Base-by-base conservation (phyloP, 176 grass and related monocot species). In the Musa troglodytarum region DNA sequence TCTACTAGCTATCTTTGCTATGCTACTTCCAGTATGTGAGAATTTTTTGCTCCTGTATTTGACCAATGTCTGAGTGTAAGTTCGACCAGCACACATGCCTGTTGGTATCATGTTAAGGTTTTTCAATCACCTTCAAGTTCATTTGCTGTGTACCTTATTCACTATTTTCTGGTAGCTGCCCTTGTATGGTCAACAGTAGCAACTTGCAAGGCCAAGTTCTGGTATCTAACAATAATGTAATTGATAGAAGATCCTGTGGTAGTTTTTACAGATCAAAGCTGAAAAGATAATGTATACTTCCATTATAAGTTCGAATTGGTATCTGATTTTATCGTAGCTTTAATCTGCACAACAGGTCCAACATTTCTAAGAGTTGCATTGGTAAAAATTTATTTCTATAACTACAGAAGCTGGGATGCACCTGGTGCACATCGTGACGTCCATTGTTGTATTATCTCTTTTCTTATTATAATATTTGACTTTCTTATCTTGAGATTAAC, bases 401-500 rank as follows among this genome's bases (percentile, higher is more conserved):
- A 64, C 22, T 25, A 21, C 0, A 2, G 11, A 64, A 24, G 62
- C 20, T 64, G 62, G 25, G 21, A 64, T 64, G 21, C 19, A 10
- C 2, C 62, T 26, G 62, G 1, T 64, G 20, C 6, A 64, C 22
- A 28, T 3, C 11, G 3, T 65, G 23, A 65, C 9, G 25, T 63
- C 22, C 24, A 23, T 21, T 65, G 20, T 12, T 12, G 24, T 11
- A 24, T 22, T 13, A 19, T 61, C 17, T 61, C 19, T 15, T 8
- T 54, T 9, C 21, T 11, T 73, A 5, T 73, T 1, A 23, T 54
- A 25, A 22, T n/a, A 73, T 25, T 52, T 28, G 65, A 54, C 16
- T 73, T 73, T 54, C 20, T 17, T 77, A 29, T 34, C 11, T 76
- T 13, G 12, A n/a, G 63, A 79, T 55, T 53, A 29, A 28, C 56